Evolutionary conservation across 768 basidiomycete genomes (phyloP), one percentile per base, ranked within the genome.

Genomic region (Termitomyces sp.): DNA sequence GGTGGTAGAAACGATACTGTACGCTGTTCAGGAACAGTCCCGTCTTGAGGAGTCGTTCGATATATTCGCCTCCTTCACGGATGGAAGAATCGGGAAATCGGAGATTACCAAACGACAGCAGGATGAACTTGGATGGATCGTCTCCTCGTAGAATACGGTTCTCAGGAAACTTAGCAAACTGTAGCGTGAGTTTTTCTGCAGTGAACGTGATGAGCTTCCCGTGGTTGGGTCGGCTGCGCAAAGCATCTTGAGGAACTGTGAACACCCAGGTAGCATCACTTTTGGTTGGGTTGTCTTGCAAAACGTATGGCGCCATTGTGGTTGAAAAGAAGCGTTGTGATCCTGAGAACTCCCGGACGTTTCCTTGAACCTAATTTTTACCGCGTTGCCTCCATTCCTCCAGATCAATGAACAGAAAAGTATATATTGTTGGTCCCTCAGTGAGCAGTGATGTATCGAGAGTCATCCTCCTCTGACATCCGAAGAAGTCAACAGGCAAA

Each of bases 1-100:
- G 87, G 56, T 84, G 83, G 58, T 86, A 88, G 66, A 88, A 88
- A 2, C 86, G 81, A 66, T 87, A 87, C 61, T 87, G 82, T 0
- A 78, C 68, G 1, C 74, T 76, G 59, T 88, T 87, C 62, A 87
- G 63, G 62, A 79, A 80, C 1, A 89, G 57, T 0, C 87, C 87
- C 0, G 73, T 71, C 58, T 77, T 79, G 68, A 87, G 74, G 59
- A 88, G 65, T 33, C 83, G 75, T 20, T 71, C 63, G 44, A 87
- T 80, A 62, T 88, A 88, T 13, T 87, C 85, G 46, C 76, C 69
- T 5, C 76, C 78, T 26, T 73, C 76, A 32, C 73, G 75, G 27
- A 82, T 71, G 5, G 78, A 76, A 18, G 77, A 74, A 20, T 84
- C 83, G 2, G 80, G 78, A 58, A 87, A 86, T 34, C 85, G 73